Evolutionary conservation across 306 rosid species (phyloP).

Genomic region (Trichosanthes cucumerina): DNA sequence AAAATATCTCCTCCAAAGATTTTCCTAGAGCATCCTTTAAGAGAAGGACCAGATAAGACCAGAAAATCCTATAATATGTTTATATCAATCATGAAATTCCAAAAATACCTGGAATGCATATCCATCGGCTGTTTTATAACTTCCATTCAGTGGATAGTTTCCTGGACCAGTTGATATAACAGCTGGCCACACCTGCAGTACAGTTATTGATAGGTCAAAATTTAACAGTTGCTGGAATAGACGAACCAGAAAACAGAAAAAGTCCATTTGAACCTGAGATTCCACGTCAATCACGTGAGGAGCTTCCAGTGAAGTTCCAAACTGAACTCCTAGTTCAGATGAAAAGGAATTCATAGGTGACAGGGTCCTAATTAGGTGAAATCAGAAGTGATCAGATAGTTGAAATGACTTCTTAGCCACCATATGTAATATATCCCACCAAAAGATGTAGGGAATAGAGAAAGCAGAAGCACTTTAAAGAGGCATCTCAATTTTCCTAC

Average conservation of each 20-base stretch:
- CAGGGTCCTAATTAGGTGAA: slow-evolving; percentile 53
- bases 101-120: slow-evolving; percentile 68
- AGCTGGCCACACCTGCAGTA: slow-evolving; percentile 83
- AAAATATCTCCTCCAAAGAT: slow-evolving; percentile 84
- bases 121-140: slow-evolving; percentile 85
- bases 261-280: slow-evolving; percentile 51
- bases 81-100: slow-evolving; percentile 3
- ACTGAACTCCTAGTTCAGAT: slow-evolving; percentile 88
- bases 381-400: slow-evolving; percentile 1
- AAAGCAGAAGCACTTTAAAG: background rate
- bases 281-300: slow-evolving; percentile 85
- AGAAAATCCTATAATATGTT: slow-evolving; percentile 6
- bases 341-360: slow-evolving; percentile 88
- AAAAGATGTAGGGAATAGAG: slow-evolving; percentile 5
- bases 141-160: slow-evolving; percentile 77
- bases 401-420: background rate
- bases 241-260: slow-evolving; percentile 12
- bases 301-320: slow-evolving; percentile 83
- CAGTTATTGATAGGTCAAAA: slow-evolving; percentile 18
- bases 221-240: slow-evolving; percentile 20
- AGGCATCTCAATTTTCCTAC: background rate
- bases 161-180: slow-evolving; percentile 71
- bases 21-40: slow-evolving; percentile 81
- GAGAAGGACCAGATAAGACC: slow-evolving; percentile 15
- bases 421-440: background rate